phyloP scores from a whole-genome alignment of 768 basidiomycete species.

The Russula ochroleuca region DNA sequence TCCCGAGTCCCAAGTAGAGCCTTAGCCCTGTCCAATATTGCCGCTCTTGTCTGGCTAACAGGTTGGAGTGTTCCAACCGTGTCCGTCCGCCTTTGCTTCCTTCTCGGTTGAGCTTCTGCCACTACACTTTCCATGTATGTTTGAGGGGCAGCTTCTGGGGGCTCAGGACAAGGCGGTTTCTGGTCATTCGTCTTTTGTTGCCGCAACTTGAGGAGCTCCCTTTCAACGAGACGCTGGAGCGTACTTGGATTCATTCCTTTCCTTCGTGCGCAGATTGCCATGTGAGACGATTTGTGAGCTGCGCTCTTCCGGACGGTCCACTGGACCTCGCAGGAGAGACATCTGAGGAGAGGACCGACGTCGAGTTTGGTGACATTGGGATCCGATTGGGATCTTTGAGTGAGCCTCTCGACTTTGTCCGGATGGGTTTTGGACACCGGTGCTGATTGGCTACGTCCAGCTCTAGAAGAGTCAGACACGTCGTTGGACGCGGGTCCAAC shows the following conservation, averaged over 20 bases:
- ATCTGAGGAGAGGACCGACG: conserved; percentile 48
- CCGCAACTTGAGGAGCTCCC: conserved; percentile 38
- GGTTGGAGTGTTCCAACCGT: conserved; percentile 16
- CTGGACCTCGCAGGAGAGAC: conserved; percentile 56
- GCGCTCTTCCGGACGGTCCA: conserved; percentile 71
- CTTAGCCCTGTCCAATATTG: conserved; percentile 27
- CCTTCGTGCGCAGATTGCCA: conserved; percentile 65
- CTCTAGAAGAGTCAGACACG: not conserved
- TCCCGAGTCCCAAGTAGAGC: conserved; percentile 14
- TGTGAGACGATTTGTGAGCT: conserved; percentile 60
- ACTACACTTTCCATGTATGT: conserved; percentile 27
- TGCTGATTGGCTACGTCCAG: not conserved
- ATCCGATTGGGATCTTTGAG: conserved; percentile 1
- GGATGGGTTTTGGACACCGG: not conserved
- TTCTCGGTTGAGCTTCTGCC: conserved; percentile 19
- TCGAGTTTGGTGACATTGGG: conserved; percentile 45
- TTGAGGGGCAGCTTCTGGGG: not conserved
- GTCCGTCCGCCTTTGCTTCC: conserved; percentile 12
- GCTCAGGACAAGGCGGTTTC: not conserved
- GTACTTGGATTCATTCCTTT: conserved; percentile 51
- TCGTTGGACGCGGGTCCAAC: not conserved
- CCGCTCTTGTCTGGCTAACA: conserved; percentile 23
- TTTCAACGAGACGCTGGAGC: conserved; percentile 46
- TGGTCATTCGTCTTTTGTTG: not conserved
- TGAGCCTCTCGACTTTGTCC: conserved; percentile 20